Percentiles rank a stretch among this genome's conserved stretches.
Conservation (phyloP, 1,139 yeast species). For the Suhomyces kunorum region DNA sequence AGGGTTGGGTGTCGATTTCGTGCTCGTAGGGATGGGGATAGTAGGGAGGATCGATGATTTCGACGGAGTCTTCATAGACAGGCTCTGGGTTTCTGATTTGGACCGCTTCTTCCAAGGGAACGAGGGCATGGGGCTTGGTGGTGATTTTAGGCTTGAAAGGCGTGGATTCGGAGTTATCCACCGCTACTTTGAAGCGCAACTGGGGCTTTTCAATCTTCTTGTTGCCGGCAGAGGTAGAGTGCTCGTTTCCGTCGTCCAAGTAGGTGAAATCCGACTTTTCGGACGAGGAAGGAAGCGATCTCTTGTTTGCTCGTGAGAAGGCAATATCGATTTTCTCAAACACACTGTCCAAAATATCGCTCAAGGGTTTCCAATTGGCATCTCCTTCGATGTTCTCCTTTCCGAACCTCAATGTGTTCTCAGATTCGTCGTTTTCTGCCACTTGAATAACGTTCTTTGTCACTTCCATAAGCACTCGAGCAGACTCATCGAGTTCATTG, state of each 20-base stretch:
- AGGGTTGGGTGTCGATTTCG: slow-evolving; percentile 73
- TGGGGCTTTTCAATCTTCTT: slow-evolving; percentile 73
- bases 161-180: slow-evolving; percentile 66
- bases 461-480: slow-evolving; percentile 48
- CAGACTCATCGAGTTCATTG: slow-evolving; percentile 41
- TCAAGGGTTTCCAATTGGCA: slow-evolving; percentile 60
- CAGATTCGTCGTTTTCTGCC: slow-evolving; percentile 34
- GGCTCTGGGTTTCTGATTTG: slow-evolving; percentile 33
- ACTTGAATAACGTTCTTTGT: slow-evolving; percentile 52
- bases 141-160: slow-evolving; percentile 79
- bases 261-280: slow-evolving; percentile 35
- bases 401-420: slow-evolving; percentile 33
- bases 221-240: slow-evolving; percentile 22
- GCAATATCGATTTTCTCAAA: slow-evolving; percentile 66
- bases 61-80: slow-evolving; percentile 35
- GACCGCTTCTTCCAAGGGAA: slow-evolving; percentile 54
- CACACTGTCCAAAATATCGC: slow-evolving; percentile 64
- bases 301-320: slow-evolving; percentile 45
- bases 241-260: slow-evolving; percentile 43
- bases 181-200: slow-evolving; percentile 49
- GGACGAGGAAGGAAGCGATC: slow-evolving; percentile 19
- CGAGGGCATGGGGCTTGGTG: slow-evolving; percentile 69
- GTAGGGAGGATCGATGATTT: slow-evolving; percentile 53
- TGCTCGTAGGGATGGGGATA: slow-evolving; percentile 78
- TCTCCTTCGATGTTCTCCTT: slow-evolving; percentile 36